Evolutionary conservation across 805 yeast species (phyloP), one percentile per base, ranked within the genome.

Genomic region (Danielia oregonensis): DNA sequence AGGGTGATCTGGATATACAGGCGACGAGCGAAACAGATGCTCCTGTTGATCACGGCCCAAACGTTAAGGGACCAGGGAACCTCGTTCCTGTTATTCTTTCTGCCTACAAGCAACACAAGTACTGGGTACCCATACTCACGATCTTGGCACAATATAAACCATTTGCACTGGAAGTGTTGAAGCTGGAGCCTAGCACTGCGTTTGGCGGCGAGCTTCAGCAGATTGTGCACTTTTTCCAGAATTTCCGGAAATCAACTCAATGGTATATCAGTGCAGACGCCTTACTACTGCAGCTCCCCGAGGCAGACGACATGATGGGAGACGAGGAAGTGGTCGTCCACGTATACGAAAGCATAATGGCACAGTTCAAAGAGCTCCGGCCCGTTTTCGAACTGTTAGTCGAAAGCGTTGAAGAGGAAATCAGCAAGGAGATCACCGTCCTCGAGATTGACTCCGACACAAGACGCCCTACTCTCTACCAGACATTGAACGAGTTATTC

Each of bases 81-180:
- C 26, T 35, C 23, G 36, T 37, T 17, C 51, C 51, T 4, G 30
- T 39, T 14, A 23, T 47, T 9, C 35, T 41, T 17, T 22, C 36
- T 24, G 35, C 19, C 12, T 22, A 15, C 13, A 37, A 27, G 6
- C 26, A 33, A 24, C 36, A 19, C 22, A 19, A 34, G 29, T 63
- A 65, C 40, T 50, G 70, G 44, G 67, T 68, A 3, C 68, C 76
- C 1, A 26, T 72, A 12, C 38, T 72, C 18, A 58, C 57, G 48
- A 55, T 68, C 5, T 42, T 72, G 5, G 58, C 63, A n/a, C 57
- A 62, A 29, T 50, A 67, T 6, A 58, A 68, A 1, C 36, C 36
- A 4, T 58, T 72, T 22, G 54, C 60, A 11, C 54, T 54, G 25
- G 35, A 49, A 0, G 40, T 70, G 2, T 47, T 62, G 32, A 27